A percentile compares a stretch with the other conserved stretches of the same genome.
Conservation (phyloP, 257 asterid genomes). For the Echium plantagineum region DNA sequence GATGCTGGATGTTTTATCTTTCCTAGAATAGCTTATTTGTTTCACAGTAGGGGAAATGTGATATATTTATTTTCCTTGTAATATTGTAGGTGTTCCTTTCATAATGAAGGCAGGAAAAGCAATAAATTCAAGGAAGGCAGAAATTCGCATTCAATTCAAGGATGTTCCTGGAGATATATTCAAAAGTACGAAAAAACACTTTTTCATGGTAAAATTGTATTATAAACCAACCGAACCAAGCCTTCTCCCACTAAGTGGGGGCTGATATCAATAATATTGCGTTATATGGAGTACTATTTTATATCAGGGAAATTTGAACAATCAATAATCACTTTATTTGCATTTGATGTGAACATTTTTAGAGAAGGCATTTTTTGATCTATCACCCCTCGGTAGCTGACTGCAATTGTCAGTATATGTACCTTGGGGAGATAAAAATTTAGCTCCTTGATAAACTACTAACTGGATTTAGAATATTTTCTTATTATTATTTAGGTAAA, state of each 20-base stretch:
- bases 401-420: neutral
- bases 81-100: constrained; percentile 80
- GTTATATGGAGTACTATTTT: neutral
- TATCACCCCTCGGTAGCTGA: neutral
- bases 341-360: neutral
- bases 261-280: neutral
- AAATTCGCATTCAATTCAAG: constrained; percentile 88
- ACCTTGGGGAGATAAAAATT: too few relatives aligned
- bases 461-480: neutral
- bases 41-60: neutral
- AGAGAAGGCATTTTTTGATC: neutral
- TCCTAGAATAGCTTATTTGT: neutral
- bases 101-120: constrained; percentile 99
- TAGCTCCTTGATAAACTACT: neutral
- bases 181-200: constrained; percentile 34
- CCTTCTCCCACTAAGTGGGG: too few relatives aligned
- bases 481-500: constrained; percentile 34
- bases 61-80: neutral
- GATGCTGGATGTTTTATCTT: neutral
- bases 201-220: neutral
- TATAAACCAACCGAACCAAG: too few relatives aligned
- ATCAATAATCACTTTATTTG: neutral
- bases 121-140: constrained; percentile 87
- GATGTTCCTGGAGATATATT: constrained; percentile 98
- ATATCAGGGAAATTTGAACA: neutral